phyloP scores from a whole-genome alignment of 805 yeast species.

The Clavispora fructus region DNA sequence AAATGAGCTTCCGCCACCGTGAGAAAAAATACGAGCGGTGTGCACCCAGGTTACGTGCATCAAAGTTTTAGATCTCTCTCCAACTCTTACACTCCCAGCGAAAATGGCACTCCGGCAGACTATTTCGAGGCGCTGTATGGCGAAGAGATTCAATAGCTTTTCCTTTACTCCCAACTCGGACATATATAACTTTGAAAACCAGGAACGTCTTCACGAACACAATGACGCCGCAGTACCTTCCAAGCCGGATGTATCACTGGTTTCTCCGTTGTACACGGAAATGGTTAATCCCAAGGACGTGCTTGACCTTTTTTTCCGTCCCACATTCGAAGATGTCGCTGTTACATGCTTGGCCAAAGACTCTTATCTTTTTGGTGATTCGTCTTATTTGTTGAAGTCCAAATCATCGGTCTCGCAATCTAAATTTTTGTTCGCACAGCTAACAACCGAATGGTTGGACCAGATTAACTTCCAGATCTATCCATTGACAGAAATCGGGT shows the following conservation, averaged over 20 bases:
- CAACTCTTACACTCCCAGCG: neutral
- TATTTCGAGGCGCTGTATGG: neutral
- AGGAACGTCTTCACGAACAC: constrained; percentile 23
- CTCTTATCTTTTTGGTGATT: constrained; percentile 15
- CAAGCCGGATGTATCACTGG: constrained; percentile 17
- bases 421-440: constrained; percentile 23
- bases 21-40: neutral
- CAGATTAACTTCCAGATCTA: constrained; percentile 18
- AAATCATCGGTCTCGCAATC: constrained; percentile 5
- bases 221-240: constrained; percentile 31
- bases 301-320: constrained; percentile 28
- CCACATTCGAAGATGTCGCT: constrained; percentile 25
- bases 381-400: neutral
- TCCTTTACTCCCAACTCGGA: constrained; percentile 26
- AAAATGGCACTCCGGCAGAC: neutral
- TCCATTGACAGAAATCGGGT: constrained; percentile 13
- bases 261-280: constrained; percentile 17
- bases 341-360: constrained; percentile 24
- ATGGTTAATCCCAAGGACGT: constrained; percentile 30
- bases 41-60: neutral
- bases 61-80: neutral
- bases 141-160: neutral
- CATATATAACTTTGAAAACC: constrained; percentile 22
- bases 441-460: constrained; percentile 27
- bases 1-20: no score